Conservation (phyloP, 306 rosid genomes). For the Betula pendula region DNA sequence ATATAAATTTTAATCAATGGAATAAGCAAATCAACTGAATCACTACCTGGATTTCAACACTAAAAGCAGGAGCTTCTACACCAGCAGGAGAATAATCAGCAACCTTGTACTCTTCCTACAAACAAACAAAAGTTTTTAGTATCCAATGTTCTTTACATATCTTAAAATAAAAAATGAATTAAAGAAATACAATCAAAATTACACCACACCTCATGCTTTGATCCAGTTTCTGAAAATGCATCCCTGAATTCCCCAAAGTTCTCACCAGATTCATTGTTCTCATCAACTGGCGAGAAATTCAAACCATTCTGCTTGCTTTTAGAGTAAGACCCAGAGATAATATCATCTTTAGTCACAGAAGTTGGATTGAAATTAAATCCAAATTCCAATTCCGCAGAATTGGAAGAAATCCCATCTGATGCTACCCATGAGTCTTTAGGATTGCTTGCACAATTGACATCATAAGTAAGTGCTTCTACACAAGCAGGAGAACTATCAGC, state of each 20-base stretch:
- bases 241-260: constrained; percentile 44
- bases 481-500: constrained; percentile 11
- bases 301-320: constrained; percentile 29
- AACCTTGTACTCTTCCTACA: constrained; percentile 2
- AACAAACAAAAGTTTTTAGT: constrained; percentile 24
- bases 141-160: constrained; percentile 12
- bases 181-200: constrained; percentile 25
- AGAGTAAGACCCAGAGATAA: not conserved
- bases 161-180: constrained; percentile 14
- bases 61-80: not conserved
- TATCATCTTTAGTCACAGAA: constrained; percentile 13
- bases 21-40: not conserved
- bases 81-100: not conserved
- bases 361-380: constrained; percentile 13
- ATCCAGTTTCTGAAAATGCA: constrained; percentile 35
- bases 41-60: constrained; percentile 21
- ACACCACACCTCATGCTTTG: constrained; percentile 46
- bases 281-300: constrained; percentile 33
- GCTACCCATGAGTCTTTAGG: not conserved
- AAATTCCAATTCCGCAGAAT: constrained; percentile 29
- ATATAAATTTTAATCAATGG: not conserved
- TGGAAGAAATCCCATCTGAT: constrained; percentile 14
- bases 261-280: constrained; percentile 33
- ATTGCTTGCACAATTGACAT: not conserved
- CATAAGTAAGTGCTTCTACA: constrained; percentile 3